Percentiles rank a stretch among this genome's conserved stretches.
phyloP scores from a whole-genome alignment of 75 land plant genomes.

The Sequoiadendron giganteum region DNA sequence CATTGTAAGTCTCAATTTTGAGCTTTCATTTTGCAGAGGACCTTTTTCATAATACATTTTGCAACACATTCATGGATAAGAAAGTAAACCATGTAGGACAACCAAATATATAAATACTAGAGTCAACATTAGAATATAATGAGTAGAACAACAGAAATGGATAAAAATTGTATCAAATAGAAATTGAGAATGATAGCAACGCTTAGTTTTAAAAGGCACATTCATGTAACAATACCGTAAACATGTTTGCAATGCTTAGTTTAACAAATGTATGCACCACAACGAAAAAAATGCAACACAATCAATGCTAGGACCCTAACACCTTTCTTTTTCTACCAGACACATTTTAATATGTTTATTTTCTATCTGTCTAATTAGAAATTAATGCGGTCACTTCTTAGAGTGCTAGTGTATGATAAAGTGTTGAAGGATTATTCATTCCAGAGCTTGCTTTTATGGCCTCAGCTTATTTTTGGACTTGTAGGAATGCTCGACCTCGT shows the following conservation, averaged over 20 bases:
- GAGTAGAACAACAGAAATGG: no score
- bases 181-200: slow-evolving; percentile 17
- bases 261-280: slow-evolving; percentile 14
- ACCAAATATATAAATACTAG: slow-evolving; percentile 33
- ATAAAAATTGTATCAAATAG: neutral
- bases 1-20: neutral
- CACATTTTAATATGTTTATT: slow-evolving; percentile 8
- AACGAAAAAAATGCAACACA: slow-evolving; percentile 26
- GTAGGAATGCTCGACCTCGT: slow-evolving; percentile 46
- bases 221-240: neutral
- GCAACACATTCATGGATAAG: slow-evolving; percentile 21
- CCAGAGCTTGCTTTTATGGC: slow-evolving; percentile 32
- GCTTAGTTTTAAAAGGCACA: slow-evolving; percentile 28
- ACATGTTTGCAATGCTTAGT: slow-evolving; percentile 14
- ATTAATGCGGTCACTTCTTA: slow-evolving; percentile 30
- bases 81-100: slow-evolving; percentile 20
- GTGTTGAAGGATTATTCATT: slow-evolving; percentile 37
- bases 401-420: no score
- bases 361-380: neutral
- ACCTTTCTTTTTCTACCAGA: slow-evolving; percentile 38
- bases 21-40: no score
- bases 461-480: slow-evolving; percentile 30
- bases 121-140: slow-evolving; percentile 20
- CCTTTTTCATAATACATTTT: no score
- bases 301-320: slow-evolving; percentile 41